Conservation (phyloP, 2,329 filamentous ascomycete genomes). For the Chaetomium sp. region DNA sequence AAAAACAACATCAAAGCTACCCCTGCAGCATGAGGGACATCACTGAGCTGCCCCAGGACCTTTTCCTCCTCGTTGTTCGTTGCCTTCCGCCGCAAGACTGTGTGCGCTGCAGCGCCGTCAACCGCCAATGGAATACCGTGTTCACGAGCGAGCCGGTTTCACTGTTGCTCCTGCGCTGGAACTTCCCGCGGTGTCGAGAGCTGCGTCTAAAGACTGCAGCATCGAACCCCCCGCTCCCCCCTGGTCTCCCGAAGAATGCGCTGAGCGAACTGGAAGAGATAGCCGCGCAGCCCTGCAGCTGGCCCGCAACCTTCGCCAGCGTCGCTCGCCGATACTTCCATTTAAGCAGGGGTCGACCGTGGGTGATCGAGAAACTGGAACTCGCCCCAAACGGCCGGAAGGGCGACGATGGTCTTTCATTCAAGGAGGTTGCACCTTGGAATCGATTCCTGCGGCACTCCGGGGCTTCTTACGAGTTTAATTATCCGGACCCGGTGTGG, state of each 20-base stretch:
- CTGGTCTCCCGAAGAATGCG: constrained; percentile 14
- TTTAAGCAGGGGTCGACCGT: constrained; percentile 42
- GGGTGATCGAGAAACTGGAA: constrained; percentile 38
- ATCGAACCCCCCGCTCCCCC: constrained; percentile 2
- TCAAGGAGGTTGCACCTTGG: constrained; percentile 39
- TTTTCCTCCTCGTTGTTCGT: constrained; percentile 49
- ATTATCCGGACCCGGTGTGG: constrained; percentile 46
- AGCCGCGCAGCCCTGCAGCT: constrained; percentile 26
- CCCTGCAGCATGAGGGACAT: constrained; percentile 29
- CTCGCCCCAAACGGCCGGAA: constrained; percentile 32
- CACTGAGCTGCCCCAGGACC: constrained; percentile 46
- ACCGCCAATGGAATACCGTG: constrained; percentile 39
- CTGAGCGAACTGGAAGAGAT: constrained; percentile 14
- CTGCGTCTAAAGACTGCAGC: constrained; percentile 34
- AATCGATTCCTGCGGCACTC: constrained; percentile 38
- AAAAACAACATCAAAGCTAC: constrained; percentile 1
- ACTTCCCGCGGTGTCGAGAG: constrained; percentile 50
- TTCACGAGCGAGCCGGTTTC: constrained; percentile 44
- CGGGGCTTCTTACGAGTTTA: constrained; percentile 35
- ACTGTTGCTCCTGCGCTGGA: constrained; percentile 40
- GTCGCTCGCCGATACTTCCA: constrained; percentile 50
- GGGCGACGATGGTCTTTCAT: constrained; percentile 14
- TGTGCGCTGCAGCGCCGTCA: constrained; percentile 47
- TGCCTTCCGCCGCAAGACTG: constrained; percentile 45
- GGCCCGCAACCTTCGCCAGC: constrained; percentile 39